Base-by-base conservation (phyloP, 306 rosid genomes). In the Quercus variabilis region DNA sequence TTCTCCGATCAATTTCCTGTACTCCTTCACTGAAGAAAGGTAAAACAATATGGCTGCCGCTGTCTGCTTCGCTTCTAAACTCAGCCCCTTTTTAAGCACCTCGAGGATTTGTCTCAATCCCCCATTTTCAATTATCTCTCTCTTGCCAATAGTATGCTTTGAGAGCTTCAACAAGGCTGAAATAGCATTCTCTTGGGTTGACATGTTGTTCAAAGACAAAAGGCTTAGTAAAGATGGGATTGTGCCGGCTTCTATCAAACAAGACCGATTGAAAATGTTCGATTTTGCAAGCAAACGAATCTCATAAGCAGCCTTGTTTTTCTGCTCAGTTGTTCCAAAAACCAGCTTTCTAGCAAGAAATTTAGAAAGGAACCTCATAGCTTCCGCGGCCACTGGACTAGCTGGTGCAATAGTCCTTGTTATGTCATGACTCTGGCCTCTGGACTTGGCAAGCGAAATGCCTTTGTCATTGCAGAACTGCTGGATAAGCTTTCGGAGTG, bases 111-210 rank as follows among this genome's bases (percentile, higher is more conserved):
- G 82, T 3, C 2, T 59, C 38, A 89, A 30, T 10, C 98, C 97
- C 1, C 86, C 76, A 68, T 46, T 70, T 17, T 83, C 85, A 28
- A 91, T 82, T 38, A 94, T 86, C 64, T 43, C 54, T 55, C 49
- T 71, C 18, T 87, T 88, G 2, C 98, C 98, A 2, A 17, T 87
- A 0, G 63, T 14, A 25, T 91, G 88, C 74, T 94, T 94, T 4
- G 97, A 84, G 49, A 94, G 92, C 84, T 90, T 92, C 88, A 91
- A 46, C 72, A 92, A 21, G n/a, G 97, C 94, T 13, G 94, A 81
- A 17, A 86, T 82, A 2, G 91, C 88, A 35, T 90, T 91, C 81
- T 83, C 94, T 49, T 92, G 94, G 2, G 81, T 71, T 31, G 85
- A 56, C 43, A 35, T 76, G 10, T 80, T 90, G 0, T 57, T 5